These are phyloP conservation scores for Huntiella decipiens DNA, from an alignment of 2,329 filamentous ascomycete species.

Conservation along the genomic window DNA sequence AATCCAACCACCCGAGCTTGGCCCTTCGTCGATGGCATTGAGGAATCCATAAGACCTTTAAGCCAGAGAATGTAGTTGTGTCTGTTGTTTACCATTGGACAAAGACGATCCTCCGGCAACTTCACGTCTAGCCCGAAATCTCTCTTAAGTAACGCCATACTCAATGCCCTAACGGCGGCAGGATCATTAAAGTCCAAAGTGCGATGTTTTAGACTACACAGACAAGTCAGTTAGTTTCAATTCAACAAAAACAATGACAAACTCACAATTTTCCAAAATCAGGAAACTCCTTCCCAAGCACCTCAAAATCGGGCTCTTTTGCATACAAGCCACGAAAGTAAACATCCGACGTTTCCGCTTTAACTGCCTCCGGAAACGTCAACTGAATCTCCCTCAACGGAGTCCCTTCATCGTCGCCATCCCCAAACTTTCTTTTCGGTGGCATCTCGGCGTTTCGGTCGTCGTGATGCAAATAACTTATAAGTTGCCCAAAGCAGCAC, in stretches of 20 bases:
- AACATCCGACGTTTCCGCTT: neutral
- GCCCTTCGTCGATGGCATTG: conserved; percentile 28
- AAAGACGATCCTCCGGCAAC: neutral
- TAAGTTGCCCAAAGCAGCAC: too few relatives aligned
- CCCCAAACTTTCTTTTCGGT: too few relatives aligned
- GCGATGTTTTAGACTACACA: neutral
- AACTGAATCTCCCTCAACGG: neutral
- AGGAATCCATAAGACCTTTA: conserved; percentile 59
- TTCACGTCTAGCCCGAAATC: neutral
- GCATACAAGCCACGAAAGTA: neutral
- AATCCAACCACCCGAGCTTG: conserved; percentile 43
- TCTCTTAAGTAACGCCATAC: neutral
- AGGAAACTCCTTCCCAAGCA: neutral
- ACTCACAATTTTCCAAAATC: too few relatives aligned
- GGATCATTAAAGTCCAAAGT: neutral
- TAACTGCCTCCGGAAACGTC: neutral
- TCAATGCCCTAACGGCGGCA: neutral
- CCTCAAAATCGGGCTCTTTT: neutral
- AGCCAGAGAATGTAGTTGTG: conserved; percentile 88
- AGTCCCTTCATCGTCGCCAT: neutral
- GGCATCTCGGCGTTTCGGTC: too few relatives aligned
- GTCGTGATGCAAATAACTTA: too few relatives aligned
- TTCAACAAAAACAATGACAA: too few relatives aligned
- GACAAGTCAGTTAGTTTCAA: neutral
- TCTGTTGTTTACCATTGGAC: conserved; percentile 36